A percentile compares a stretch with the other conserved stretches of the same genome.
phyloP scores from a whole-genome alignment of 306 rosid genomes.

The Casuarina equisetifolia region DNA sequence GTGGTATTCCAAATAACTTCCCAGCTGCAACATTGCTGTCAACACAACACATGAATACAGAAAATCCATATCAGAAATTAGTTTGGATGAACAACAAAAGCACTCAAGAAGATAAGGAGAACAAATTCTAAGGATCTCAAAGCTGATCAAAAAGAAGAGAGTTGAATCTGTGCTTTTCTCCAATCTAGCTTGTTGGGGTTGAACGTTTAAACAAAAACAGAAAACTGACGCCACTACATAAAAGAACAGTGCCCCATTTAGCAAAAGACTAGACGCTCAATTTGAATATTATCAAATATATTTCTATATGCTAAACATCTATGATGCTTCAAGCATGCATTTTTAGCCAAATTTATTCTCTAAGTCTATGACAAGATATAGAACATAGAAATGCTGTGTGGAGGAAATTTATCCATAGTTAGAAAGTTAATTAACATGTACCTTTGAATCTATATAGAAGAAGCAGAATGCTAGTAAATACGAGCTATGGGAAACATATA shows the following conservation, averaged over 20 bases:
- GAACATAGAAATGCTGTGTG: not conserved
- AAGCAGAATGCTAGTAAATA: not conserved
- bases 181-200: not conserved
- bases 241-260: not conserved
- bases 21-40: constrained; percentile 98
- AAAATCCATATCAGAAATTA: constrained; percentile 20
- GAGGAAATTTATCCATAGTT: not conserved
- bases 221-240: not conserved
- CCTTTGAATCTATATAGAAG: not conserved
- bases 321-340: not conserved
- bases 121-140: not conserved
- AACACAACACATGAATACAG: constrained; percentile 23
- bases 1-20: constrained; percentile 90
- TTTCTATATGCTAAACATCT: not conserved
- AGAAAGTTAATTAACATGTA: not conserved
- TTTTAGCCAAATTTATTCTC: not conserved
- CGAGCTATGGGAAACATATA: not conserved
- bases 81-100: constrained; percentile 3
- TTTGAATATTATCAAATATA: not conserved
- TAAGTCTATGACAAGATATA: not conserved
- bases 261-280: not conserved
- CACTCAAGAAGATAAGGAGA: not conserved
- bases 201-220: not conserved
- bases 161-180: not conserved
- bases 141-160: constrained; percentile 1